These are phyloP conservation scores for Letharia lupina DNA, from an alignment of 495 filamentous ascomycete genomes.

Conservation along the genomic window DNA sequence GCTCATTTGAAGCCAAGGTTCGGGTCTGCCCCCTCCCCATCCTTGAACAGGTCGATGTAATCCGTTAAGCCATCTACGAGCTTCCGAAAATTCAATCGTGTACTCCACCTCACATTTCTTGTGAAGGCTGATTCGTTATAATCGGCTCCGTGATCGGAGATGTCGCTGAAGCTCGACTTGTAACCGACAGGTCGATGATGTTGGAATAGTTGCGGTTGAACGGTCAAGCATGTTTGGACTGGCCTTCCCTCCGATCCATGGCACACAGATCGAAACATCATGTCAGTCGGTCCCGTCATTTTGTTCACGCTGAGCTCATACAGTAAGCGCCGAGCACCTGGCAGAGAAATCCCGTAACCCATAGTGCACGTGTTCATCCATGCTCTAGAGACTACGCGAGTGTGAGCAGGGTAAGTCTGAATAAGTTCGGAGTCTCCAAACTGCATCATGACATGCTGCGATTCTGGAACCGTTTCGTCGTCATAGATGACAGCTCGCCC, in stretches of 20 bases:
- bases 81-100: neutral
- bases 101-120: conserved; percentile 2
- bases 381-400: neutral
- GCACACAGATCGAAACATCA: neutral
- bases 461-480: neutral
- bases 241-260: neutral
- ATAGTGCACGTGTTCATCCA: neutral
- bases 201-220: conserved; percentile 3
- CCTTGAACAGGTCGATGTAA: neutral
- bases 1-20: neutral
- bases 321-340: conserved; percentile 2
- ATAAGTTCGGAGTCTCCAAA: conserved; percentile 4
- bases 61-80: neutral
- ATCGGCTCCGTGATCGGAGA: neutral
- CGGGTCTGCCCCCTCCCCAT: neutral
- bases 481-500: neutral
- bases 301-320: conserved; percentile 4
- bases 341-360: neutral
- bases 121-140: neutral
- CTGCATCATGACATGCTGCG: neutral
- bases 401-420: neutral
- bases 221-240: neutral
- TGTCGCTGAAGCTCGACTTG: conserved; percentile 1
- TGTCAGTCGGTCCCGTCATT: neutral
- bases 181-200: conserved; percentile 1